These are phyloP conservation scores for Tuctoria greenei DNA, from an alignment of 176 grass and related monocot species.

Conservation along the genomic window DNA sequence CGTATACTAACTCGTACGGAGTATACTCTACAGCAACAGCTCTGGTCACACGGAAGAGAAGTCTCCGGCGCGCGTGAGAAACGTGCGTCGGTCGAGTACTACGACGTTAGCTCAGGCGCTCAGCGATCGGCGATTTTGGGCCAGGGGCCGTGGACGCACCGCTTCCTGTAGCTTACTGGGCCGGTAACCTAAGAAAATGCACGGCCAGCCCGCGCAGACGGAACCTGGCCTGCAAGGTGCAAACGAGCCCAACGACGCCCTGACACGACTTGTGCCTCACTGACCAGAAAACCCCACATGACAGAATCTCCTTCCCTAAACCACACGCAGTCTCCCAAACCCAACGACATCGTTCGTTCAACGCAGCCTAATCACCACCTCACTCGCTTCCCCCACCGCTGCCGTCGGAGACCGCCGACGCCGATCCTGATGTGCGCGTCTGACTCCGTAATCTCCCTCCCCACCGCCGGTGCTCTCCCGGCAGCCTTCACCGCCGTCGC, in stretches of 20 bases:
- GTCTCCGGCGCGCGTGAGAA: not conserved
- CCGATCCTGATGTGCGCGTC: constrained; percentile 46
- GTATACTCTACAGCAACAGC: not conserved
- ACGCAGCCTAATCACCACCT: not conserved
- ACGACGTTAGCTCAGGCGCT: not conserved
- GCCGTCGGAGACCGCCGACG: constrained; percentile 41
- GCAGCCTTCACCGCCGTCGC: constrained; percentile 43
- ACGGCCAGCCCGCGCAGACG: not conserved
- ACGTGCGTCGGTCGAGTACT: too few species aligned
- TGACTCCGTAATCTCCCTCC: constrained; percentile 36
- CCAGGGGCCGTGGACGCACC: not conserved
- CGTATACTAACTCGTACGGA: not conserved
- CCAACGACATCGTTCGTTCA: not conserved
- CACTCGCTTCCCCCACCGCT: constrained; percentile 9
- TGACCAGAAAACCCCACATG: not conserved
- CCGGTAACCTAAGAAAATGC: not conserved
- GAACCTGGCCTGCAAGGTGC: not conserved
- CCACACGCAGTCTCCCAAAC: not conserved
- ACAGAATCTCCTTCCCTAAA: not conserved
- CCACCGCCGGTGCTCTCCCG: constrained; percentile 32
- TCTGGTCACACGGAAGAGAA: not conserved
- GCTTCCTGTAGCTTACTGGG: too few species aligned
- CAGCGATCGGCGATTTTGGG: not conserved
- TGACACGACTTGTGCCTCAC: not conserved
- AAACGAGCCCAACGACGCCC: not conserved